These are phyloP conservation scores for Porogramme epimiltina DNA, from an alignment of 1,284 basidiomycete genomes.

Conservation along the genomic window DNA sequence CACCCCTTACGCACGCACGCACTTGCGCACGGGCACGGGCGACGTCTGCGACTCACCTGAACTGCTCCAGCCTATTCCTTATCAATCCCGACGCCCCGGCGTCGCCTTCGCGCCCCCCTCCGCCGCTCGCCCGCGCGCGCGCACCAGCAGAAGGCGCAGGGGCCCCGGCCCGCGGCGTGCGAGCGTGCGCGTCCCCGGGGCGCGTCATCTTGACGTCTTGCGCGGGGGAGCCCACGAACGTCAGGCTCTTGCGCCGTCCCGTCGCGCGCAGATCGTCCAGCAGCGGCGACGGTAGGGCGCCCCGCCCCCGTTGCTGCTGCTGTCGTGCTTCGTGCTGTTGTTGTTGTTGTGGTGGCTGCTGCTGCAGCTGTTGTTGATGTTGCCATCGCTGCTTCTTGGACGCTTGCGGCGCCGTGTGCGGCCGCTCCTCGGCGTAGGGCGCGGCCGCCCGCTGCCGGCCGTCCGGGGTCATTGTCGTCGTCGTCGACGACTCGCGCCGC, in stretches of 20 bases:
- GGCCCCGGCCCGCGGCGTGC: constrained; percentile 16
- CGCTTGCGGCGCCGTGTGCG: constrained; percentile 22
- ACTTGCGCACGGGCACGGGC: background rate
- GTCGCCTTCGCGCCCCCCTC: background rate
- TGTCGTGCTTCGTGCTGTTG: too few species aligned
- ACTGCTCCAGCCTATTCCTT: constrained; percentile 30
- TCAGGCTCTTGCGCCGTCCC: constrained; percentile 23
- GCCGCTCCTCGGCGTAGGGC: constrained; percentile 10
- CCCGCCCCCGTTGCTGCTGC: too few species aligned
- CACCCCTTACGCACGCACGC: too few species aligned
- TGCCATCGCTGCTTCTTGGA: constrained; percentile 23
- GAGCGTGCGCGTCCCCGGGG: background rate
- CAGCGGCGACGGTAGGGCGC: background rate
- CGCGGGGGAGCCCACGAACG: constrained; percentile 11
- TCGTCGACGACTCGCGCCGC: constrained; percentile 50
- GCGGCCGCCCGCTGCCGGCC: constrained; percentile 33
- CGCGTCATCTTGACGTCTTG: constrained; percentile 20
- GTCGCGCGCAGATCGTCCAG: constrained; percentile 27
- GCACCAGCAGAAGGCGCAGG: constrained; percentile 20
- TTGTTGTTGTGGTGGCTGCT: too few species aligned
- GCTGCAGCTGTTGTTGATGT: too few species aligned
- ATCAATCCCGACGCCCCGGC: constrained; percentile 7
- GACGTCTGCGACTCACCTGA: constrained; percentile 27
- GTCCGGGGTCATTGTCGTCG: constrained; percentile 49
- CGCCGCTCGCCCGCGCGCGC: constrained; percentile 1